Evolutionary conservation across 148 eudicot genomes (phyloP).

Genomic region (Drosera capensis): DNA sequence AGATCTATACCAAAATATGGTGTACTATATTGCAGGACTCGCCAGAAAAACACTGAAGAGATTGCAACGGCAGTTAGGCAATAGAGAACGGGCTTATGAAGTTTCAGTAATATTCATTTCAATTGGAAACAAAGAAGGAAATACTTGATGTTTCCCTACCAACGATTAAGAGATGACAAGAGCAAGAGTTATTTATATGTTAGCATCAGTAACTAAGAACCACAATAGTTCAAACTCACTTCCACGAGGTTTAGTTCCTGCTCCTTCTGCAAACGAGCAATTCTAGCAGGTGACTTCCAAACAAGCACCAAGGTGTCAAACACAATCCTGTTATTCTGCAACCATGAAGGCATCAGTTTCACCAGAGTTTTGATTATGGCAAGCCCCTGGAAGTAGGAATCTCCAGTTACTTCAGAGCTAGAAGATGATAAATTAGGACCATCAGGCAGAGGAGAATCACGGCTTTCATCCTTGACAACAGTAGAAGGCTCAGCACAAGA

Average conservation of each 20-base stretch:
- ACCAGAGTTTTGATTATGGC: slow-evolving; percentile 72
- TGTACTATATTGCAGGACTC: too few species aligned
- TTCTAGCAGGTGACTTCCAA: slow-evolving; percentile 90
- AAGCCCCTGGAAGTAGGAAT: slow-evolving; percentile 93
- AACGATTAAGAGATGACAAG: background rate
- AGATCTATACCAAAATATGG: too few species aligned
- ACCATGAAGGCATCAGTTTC: slow-evolving; percentile 89
- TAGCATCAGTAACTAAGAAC: background rate
- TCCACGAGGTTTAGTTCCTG: slow-evolving; percentile 84
- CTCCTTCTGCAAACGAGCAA: slow-evolving; percentile 72
- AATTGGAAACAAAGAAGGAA: too few species aligned
- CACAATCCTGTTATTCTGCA: slow-evolving; percentile 65
- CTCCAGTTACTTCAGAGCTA: slow-evolving; percentile 28
- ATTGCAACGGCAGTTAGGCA: too few species aligned
- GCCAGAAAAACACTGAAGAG: too few species aligned
- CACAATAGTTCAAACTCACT: slow-evolving; percentile 5
- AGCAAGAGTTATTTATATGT: background rate
- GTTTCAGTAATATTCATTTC: too few species aligned
- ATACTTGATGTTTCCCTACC: too few species aligned
- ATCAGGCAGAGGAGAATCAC: slow-evolving; percentile 37
- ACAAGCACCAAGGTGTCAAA: slow-evolving; percentile 72
- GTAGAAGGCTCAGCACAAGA: slow-evolving; percentile 26
- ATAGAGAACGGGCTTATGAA: too few species aligned
- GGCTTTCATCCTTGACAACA: slow-evolving; percentile 38
- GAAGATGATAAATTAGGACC: slow-evolving; percentile 31